Conservation (phyloP, 169 alveolate genomes). For the Plasmodium vivax region DNA sequence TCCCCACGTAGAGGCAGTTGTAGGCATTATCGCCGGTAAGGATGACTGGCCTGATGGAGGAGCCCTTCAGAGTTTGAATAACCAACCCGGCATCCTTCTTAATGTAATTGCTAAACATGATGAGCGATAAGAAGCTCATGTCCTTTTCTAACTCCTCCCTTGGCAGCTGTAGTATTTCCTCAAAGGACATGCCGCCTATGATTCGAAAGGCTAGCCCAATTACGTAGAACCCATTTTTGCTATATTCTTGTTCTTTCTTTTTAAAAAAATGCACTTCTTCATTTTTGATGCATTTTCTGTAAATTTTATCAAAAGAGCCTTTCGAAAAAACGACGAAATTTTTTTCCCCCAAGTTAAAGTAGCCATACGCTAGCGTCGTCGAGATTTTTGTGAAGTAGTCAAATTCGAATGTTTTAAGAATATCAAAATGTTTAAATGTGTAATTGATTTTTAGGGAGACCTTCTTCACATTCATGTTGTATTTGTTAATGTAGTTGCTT, state of each 20-base stretch:
- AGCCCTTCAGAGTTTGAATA: constrained; percentile 77
- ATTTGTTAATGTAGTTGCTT: constrained; percentile 17
- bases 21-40: constrained; percentile 86
- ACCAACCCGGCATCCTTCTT: constrained; percentile 79
- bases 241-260: constrained; percentile 74
- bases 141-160: constrained; percentile 79
- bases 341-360: constrained; percentile 44
- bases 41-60: constrained; percentile 83
- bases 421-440: constrained; percentile 17
- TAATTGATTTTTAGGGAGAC: constrained; percentile 37
- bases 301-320: constrained; percentile 70
- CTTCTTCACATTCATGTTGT: constrained; percentile 44
- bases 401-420: constrained; percentile 44
- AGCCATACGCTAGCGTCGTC: constrained; percentile 53
- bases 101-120: constrained; percentile 82
- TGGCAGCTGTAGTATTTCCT: constrained; percentile 21
- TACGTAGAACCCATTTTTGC: constrained; percentile 72
- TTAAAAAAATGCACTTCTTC: constrained; percentile 40
- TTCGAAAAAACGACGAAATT: constrained; percentile 52
- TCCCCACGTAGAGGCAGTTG: constrained; percentile 83
- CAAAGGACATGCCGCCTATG: constrained; percentile 2
- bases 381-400: constrained; percentile 70
- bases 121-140: constrained; percentile 78
- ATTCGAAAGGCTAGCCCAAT: constrained; percentile 72
- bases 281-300: constrained; percentile 46